Evolutionary conservation across 306 rosid genomes (phyloP).

Genomic region (Quercus alba): DNA sequence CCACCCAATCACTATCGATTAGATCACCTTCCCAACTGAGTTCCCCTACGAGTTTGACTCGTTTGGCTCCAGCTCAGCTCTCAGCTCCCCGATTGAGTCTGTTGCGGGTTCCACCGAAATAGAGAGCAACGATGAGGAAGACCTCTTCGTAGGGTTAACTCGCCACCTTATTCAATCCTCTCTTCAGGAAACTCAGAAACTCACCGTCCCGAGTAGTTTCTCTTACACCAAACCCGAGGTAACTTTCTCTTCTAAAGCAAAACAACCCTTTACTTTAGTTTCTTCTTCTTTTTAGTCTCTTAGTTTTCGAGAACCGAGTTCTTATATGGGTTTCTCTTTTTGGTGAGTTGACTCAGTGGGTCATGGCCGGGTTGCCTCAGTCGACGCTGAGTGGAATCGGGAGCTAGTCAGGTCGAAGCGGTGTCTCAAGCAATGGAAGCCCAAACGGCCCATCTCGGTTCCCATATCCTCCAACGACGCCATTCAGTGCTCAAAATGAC

Average conservation of each 20-base stretch:
- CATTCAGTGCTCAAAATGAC: conserved; percentile 44
- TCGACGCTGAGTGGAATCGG: conserved; percentile 69
- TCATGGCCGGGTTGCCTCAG: conserved; percentile 61
- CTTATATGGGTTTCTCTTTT: not conserved
- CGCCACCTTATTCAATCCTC: conserved; percentile 60
- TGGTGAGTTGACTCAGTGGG: conserved; percentile 24
- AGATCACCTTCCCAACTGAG: conserved; percentile 47
- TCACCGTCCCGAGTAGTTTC: conserved; percentile 29
- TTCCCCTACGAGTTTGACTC: conserved; percentile 73
- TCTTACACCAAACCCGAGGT: conserved; percentile 48
- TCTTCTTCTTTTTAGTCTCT: not conserved
- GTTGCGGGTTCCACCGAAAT: conserved; percentile 44
- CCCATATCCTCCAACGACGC: conserved; percentile 66
- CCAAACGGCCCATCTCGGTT: conserved; percentile 59
- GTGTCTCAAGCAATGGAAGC: conserved; percentile 55
- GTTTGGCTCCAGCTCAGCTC: conserved; percentile 22
- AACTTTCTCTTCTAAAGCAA: not conserved
- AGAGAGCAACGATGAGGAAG: conserved; percentile 65
- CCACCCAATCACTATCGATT: no score
- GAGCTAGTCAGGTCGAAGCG: conserved; percentile 52
- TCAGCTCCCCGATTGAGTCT: conserved; percentile 47
- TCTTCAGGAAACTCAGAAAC: conserved; percentile 39
- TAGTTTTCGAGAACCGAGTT: not conserved
- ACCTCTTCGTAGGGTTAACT: conserved; percentile 51
- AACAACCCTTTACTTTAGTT: not conserved